Percentiles rank a stretch among this genome's conserved stretches.
phyloP scores from a whole-genome alignment of 1,139 yeast genomes.

The Yamadazyma jaroonii region DNA sequence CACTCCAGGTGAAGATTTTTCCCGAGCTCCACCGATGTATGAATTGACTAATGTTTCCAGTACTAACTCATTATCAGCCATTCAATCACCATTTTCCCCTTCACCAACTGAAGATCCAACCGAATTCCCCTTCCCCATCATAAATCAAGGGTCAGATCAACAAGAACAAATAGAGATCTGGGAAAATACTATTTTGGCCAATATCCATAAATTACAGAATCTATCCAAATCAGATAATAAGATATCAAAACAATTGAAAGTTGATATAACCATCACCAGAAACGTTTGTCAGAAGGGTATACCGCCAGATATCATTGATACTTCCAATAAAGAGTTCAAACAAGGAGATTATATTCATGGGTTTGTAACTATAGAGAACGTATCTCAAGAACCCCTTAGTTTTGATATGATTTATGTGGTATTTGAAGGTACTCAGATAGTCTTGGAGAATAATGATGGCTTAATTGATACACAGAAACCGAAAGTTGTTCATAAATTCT shows the following conservation, averaged over 20 bases:
- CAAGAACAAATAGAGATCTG: constrained; percentile 33
- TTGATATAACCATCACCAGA: constrained; percentile 36
- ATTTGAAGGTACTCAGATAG: constrained; percentile 33
- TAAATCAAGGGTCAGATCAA: constrained; percentile 13
- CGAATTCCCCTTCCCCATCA: constrained; percentile 18
- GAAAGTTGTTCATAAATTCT: constrained; percentile 28
- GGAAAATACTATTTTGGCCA: constrained; percentile 45
- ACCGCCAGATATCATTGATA: constrained; percentile 29
- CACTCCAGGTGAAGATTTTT: constrained; percentile 39
- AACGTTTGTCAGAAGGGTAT: constrained; percentile 44
- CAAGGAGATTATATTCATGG: constrained; percentile 44
- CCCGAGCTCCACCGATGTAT: constrained; percentile 43
- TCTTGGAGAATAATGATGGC: constrained; percentile 27
- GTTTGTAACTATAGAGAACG: constrained; percentile 34
- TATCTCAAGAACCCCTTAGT: constrained; percentile 25
- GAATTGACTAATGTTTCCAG: constrained; percentile 36
- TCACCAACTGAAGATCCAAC: constrained; percentile 4
- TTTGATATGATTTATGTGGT: constrained; percentile 43
- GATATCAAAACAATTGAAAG: constrained; percentile 26
- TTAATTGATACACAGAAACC: constrained; percentile 28
- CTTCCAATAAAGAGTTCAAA: constrained; percentile 28
- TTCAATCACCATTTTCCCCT: constrained; percentile 19
- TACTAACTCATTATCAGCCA: constrained; percentile 15
- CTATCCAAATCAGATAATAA: constrained; percentile 26
- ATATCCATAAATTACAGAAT: constrained; percentile 40